Base-by-base conservation (phyloP, 2,329 filamentous ascomycete species). In the Macrophomina phaseolina region DNA sequence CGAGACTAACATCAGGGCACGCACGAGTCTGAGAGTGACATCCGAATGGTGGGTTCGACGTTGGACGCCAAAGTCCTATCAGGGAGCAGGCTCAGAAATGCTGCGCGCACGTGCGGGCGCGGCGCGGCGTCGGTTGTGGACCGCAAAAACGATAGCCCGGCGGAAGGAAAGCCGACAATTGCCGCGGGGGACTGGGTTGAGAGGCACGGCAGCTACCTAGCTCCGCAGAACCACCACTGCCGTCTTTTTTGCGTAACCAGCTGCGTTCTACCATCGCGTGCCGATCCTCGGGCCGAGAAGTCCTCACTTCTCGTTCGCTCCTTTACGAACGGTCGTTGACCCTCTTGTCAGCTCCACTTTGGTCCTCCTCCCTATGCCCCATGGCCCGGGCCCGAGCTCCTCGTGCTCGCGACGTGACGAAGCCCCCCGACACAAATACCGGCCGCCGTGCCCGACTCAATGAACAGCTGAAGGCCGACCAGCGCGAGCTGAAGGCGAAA, bases 331-430 rank as follows among this genome's bases (percentile, higher is more conserved):
- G 5, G 12, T 36, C 14, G 42, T 62, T 49, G 58, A 49, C 45
- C 5, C 16, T 40, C 6, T 40, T 40, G 9, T 4, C 38, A 60
- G 55, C 58, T 8, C 49, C n/a, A 9, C 18, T 40, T 45, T 23
- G 23, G 56, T 28, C 38, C 32, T 30, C 18, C 53, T 38, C 11
- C 36, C 40, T 46, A 40, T 40, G 7, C 8, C n/a, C 58, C 28
- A 62, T 62, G 58, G 30, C 58, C n/a, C 42, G 16, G 58, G 58
- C 58, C 58, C 42, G 32, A 45, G 58, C 58, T 48, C 58, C 58
- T 48, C 58, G 58, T 34, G 45, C 45, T 18, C 42, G 58, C 58
- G 58, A 42, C 42, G 45, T 45, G 36, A 58, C 36, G 45, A 62
- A 12, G 42, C 18, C 45, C n/a, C 30, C 46, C 7, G 45, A 49